Conservation (phyloP, 2,329 filamentous ascomycete genomes). For the Paecilomyces variotii region DNA sequence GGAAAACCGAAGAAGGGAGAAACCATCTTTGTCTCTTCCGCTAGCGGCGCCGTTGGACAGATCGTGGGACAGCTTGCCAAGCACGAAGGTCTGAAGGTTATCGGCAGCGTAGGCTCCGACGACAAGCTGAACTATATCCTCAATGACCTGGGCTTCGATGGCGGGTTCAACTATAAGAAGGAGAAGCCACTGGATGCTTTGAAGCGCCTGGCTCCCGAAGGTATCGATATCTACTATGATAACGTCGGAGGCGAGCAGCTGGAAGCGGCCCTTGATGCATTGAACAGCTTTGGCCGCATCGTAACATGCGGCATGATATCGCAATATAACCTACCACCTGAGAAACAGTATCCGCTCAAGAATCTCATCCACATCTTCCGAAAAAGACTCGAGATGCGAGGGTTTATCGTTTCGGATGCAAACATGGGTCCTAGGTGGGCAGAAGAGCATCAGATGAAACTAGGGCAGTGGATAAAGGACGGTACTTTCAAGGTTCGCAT, state of each 20-base stretch:
- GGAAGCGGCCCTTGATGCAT: slow-evolving; percentile 51
- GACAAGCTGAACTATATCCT: slow-evolving; percentile 66
- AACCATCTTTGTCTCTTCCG: slow-evolving; percentile 67
- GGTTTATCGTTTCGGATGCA: slow-evolving; percentile 60
- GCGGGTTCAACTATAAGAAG: neutral
- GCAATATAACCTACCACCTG: slow-evolving; percentile 55
- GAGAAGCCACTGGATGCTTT: slow-evolving; percentile 53
- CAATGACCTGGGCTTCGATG: slow-evolving; percentile 43
- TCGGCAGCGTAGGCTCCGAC: slow-evolving; percentile 67
- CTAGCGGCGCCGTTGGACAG: slow-evolving; percentile 67
- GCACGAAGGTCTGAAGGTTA: slow-evolving; percentile 62
- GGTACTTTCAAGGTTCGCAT: slow-evolving; percentile 61
- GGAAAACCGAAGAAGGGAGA: slow-evolving; percentile 61
- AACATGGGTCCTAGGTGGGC: slow-evolving; percentile 49
- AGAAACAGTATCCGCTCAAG: slow-evolving; percentile 53
- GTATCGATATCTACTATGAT: slow-evolving; percentile 70
- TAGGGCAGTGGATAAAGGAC: slow-evolving; percentile 62
- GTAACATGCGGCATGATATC: slow-evolving; percentile 57
- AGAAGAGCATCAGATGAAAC: slow-evolving; percentile 59
- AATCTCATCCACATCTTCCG: slow-evolving; percentile 46
- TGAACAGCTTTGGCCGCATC: slow-evolving; percentile 58
- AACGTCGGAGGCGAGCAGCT: slow-evolving; percentile 65
- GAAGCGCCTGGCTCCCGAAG: slow-evolving; percentile 57
- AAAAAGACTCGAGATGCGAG: slow-evolving; percentile 56
- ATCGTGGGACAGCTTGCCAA: slow-evolving; percentile 71